Percentiles rank a stretch among this genome's conserved stretches.
Conservation (phyloP, 139 green algal genomes). For the Ettlia oleoabundans region DNA sequence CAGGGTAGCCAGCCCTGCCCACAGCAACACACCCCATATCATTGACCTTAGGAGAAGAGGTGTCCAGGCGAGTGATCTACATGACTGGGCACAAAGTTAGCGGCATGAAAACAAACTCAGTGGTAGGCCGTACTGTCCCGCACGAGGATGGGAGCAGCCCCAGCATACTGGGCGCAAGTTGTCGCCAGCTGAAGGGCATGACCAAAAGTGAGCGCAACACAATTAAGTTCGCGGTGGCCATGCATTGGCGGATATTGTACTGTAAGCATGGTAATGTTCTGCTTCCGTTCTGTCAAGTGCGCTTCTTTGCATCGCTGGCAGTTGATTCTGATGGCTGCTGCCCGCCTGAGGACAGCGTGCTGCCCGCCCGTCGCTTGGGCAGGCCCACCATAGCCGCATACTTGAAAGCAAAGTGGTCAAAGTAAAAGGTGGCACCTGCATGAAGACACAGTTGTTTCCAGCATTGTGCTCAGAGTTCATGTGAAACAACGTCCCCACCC, state of each 20-base stretch:
- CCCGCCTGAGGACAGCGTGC: not conserved
- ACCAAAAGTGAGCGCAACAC: too few relatives aligned
- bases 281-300: not conserved
- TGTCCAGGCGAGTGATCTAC: too few relatives aligned
- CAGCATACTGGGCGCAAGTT: too few relatives aligned
- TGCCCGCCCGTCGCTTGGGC: not conserved
- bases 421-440: constrained; percentile 57
- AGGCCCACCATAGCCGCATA: constrained; percentile 46
- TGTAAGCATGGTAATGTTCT: too few relatives aligned
- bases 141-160: too few relatives aligned
- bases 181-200: too few relatives aligned
- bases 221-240: too few relatives aligned
- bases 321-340: not conserved
- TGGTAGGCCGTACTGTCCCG: too few relatives aligned
- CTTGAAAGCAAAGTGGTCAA: constrained; percentile 49
- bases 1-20: not conserved
- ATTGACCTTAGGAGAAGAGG: not conserved
- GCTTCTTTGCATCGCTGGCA: not conserved
- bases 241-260: too few relatives aligned
- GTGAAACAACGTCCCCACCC: too few relatives aligned
- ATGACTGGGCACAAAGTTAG: not conserved
- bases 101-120: not conserved
- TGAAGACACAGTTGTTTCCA: not conserved
- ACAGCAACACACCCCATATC: not conserved
- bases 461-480: too few relatives aligned